Percentiles rank a stretch among this genome's conserved stretches.
phyloP scores from a whole-genome alignment of 2,329 filamentous ascomycete genomes.

The Botrytis paeoniae region DNA sequence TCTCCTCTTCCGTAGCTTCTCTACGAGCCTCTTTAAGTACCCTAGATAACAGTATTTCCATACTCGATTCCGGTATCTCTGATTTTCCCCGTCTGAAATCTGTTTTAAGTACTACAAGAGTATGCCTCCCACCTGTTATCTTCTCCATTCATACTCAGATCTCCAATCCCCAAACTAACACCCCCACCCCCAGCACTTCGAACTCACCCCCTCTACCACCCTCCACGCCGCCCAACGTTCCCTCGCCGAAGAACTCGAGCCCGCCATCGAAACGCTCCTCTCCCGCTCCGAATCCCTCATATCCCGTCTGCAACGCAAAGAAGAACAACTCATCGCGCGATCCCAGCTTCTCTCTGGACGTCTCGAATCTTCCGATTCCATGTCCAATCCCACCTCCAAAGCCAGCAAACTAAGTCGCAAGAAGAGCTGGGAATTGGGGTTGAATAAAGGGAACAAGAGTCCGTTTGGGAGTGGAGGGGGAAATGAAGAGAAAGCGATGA shows the following conservation, averaged over 20 bases:
- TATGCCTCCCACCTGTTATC: conserved; percentile 25
- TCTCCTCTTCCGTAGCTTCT: conserved; percentile 32
- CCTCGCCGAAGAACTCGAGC: conserved; percentile 66
- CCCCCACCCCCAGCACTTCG: conserved; percentile 59
- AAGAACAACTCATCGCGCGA: conserved; percentile 63
- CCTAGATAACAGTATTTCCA: conserved; percentile 40
- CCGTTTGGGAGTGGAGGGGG: conserved; percentile 21
- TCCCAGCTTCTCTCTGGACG: conserved; percentile 64
- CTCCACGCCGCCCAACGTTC: conserved; percentile 62
- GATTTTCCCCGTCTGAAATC: conserved; percentile 40
- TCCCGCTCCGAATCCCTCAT: conserved; percentile 60
- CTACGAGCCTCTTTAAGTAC: conserved; percentile 40
- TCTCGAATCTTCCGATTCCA: conserved; percentile 39
- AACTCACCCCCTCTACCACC: conserved; percentile 65
- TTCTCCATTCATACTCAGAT: background rate
- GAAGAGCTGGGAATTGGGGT: conserved; percentile 39
- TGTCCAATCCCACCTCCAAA: conserved; percentile 30
- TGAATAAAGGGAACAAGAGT: background rate
- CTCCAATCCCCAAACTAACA: background rate
- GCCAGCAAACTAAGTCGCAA: conserved; percentile 30
- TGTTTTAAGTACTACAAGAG: conserved; percentile 39
- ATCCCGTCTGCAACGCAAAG: conserved; percentile 63
- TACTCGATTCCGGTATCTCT: conserved; percentile 39
- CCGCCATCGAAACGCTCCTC: conserved; percentile 65
- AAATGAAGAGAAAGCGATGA: conserved; percentile 37